phyloP scores from a whole-genome alignment of 108 stramenopile genomes.

The Cyclotella cryptica region DNA sequence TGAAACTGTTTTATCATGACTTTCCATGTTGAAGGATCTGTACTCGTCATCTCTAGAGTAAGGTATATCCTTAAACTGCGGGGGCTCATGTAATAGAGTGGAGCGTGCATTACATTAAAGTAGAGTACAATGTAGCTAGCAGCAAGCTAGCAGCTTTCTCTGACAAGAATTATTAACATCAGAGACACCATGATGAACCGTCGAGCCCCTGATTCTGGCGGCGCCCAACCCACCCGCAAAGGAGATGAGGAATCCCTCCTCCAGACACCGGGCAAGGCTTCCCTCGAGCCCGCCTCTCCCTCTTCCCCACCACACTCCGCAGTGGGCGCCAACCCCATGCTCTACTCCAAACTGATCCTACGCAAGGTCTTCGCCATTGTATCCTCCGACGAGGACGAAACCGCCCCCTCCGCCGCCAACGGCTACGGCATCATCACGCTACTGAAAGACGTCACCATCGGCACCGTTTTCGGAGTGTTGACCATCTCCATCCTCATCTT shows the following conservation, averaged over 20 bases:
- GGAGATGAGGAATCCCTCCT: not conserved
- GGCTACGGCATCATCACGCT: constrained; percentile 1
- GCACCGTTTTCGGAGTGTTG: constrained; percentile 23
- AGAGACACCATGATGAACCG: not conserved
- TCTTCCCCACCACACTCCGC: not conserved
- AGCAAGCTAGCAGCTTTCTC: no score
- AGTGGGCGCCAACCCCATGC: constrained; percentile 21
- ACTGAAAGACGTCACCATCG: constrained; percentile 38
- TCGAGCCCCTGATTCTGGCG: not conserved
- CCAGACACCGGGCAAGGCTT: not conserved
- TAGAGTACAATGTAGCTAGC: no score
- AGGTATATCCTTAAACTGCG: no score
- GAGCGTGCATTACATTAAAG: not conserved
- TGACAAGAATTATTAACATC: not conserved
- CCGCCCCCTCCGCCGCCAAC: not conserved
- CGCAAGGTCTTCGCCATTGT: constrained; percentile 22
- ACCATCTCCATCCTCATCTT: constrained; percentile 34
- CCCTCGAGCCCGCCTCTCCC: not conserved
- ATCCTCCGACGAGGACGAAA: not conserved
- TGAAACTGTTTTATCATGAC: no score
- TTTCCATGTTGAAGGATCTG: no score
- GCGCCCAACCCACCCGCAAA: no score
- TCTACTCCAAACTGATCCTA: constrained; percentile 20
- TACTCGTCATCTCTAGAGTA: no score
- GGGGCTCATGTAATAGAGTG: no score